Evolutionary conservation across 805 yeast species (phyloP).

Genomic region (Kodamaea restingae): DNA sequence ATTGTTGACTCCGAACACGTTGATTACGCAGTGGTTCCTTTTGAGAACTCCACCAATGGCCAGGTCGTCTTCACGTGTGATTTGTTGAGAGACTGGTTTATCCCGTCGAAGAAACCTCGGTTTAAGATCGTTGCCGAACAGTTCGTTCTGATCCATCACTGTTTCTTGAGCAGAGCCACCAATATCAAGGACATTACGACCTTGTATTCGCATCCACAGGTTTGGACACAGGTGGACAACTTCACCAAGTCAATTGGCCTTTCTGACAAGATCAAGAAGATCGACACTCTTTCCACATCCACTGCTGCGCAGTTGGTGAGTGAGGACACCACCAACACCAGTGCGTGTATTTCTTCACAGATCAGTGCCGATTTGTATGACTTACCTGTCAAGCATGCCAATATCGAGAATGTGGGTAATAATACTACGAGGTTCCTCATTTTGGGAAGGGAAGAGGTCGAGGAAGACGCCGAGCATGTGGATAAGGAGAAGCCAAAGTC

Average conservation of each 20-base stretch:
- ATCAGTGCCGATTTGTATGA: conserved; percentile 61
- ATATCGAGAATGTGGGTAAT: conserved; percentile 66
- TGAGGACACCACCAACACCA: conserved; percentile 29
- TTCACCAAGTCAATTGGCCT: conserved; percentile 43
- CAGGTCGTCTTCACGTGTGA: conserved; percentile 86
- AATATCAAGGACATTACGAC: conserved; percentile 45
- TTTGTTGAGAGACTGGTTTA: conserved; percentile 64
- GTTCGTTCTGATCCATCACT: conserved; percentile 78
- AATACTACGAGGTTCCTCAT: conserved; percentile 87
- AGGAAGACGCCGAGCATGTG: too few relatives aligned
- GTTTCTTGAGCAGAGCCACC: conserved; percentile 49
- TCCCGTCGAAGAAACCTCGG: conserved; percentile 22
- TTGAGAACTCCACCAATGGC: conserved; percentile 94
- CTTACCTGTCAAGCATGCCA: conserved; percentile 49
- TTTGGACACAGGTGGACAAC: conserved; percentile 84
- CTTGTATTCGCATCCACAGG: conserved; percentile 93
- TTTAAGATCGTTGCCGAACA: conserved; percentile 71
- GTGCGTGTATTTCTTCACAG: conserved; percentile 71
- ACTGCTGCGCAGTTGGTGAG: conserved; percentile 70
- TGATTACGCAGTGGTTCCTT: conserved; percentile 79
- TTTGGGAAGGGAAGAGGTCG: conserved; percentile 36
- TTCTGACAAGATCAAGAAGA: conserved; percentile 35
- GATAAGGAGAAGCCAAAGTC: too few relatives aligned
- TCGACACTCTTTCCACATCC: conserved; percentile 79
- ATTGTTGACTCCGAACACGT: conserved; percentile 41